Conservation (phyloP, 352 stramenopile species). For the Globisporangium paddicum region DNA sequence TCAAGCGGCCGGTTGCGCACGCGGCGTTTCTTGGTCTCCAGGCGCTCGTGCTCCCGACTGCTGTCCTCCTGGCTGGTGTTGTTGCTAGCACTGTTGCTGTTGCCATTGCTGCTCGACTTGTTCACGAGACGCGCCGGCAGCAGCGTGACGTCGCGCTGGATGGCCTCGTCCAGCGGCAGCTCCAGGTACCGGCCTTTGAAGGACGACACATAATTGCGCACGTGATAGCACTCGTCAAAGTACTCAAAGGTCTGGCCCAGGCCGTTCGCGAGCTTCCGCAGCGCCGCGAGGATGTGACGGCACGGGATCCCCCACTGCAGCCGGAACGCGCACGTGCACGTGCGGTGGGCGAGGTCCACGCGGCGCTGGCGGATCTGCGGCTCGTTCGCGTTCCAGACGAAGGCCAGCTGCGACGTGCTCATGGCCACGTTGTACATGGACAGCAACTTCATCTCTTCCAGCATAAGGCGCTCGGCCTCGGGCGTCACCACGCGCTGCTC, state of each 20-base stretch:
- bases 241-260: constrained; percentile 31
- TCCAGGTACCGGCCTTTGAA: constrained; percentile 36
- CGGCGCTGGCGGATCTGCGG: constrained; percentile 37
- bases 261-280: constrained; percentile 28
- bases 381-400: constrained; percentile 40
- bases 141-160: constrained; percentile 26
- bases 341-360: constrained; percentile 41
- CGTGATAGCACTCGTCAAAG: constrained; percentile 48
- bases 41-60: background rate
- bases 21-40: constrained; percentile 24
- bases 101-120: background rate
- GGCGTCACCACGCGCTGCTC: constrained; percentile 39
- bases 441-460: constrained; percentile 32
- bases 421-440: constrained; percentile 37
- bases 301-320: constrained; percentile 40
- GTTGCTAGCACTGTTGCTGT: background rate
- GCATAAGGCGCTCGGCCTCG: constrained; percentile 38
- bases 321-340: constrained; percentile 37
- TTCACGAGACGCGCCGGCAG: constrained; percentile 22
- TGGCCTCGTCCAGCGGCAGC: constrained; percentile 33
- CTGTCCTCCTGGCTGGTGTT: background rate
- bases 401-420: constrained; percentile 37
- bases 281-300: constrained; percentile 32
- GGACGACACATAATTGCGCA: constrained; percentile 34
- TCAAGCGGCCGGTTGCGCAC: constrained; percentile 23